phyloP scores from a whole-genome alignment of 75 land plant species.

The Pinus taeda region DNA sequence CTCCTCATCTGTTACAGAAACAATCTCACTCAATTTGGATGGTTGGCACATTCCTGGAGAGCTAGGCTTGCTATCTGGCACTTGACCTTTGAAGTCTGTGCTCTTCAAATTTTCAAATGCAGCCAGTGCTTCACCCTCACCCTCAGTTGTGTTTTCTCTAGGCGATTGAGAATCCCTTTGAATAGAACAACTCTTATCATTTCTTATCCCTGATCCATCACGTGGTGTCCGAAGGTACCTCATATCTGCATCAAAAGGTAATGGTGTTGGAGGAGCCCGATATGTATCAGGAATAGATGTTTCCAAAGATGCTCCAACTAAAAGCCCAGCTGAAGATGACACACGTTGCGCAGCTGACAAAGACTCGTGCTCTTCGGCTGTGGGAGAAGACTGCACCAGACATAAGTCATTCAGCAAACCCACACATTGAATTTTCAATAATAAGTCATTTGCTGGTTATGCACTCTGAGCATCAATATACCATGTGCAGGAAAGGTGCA shows the following conservation, averaged over 20 bases:
- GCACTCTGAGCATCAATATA: no score
- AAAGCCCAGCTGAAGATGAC: slow-evolving; percentile 22
- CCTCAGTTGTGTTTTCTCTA: neutral
- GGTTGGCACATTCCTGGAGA: neutral
- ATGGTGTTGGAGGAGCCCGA: slow-evolving; percentile 54
- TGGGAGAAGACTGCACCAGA: slow-evolving; percentile 21
- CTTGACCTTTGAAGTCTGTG: slow-evolving; percentile 5
- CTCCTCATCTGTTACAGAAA: slow-evolving; percentile 24
- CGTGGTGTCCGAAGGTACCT: slow-evolving; percentile 17
- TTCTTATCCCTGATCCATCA: slow-evolving; percentile 17
- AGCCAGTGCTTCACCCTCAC: slow-evolving; percentile 8
- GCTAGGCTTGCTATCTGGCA: neutral
- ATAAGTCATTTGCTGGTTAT: no score
- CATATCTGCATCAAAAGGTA: slow-evolving; percentile 50
- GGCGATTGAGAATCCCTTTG: slow-evolving; percentile 6
- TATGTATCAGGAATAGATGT: slow-evolving; percentile 42
- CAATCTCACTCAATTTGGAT: slow-evolving; percentile 6
- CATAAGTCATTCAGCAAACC: neutral
- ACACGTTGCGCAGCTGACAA: slow-evolving; percentile 27
- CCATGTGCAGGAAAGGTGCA: no score
- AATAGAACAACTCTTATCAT: slow-evolving; percentile 25
- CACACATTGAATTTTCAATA: neutral
- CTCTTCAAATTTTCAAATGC: slow-evolving; percentile 14
- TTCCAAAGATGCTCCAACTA: slow-evolving; percentile 35
- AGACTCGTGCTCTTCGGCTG: slow-evolving; percentile 25